These are phyloP conservation scores for Aspergillus biplanus DNA, from an alignment of 495 filamentous ascomycete species.

Conservation along the genomic window DNA sequence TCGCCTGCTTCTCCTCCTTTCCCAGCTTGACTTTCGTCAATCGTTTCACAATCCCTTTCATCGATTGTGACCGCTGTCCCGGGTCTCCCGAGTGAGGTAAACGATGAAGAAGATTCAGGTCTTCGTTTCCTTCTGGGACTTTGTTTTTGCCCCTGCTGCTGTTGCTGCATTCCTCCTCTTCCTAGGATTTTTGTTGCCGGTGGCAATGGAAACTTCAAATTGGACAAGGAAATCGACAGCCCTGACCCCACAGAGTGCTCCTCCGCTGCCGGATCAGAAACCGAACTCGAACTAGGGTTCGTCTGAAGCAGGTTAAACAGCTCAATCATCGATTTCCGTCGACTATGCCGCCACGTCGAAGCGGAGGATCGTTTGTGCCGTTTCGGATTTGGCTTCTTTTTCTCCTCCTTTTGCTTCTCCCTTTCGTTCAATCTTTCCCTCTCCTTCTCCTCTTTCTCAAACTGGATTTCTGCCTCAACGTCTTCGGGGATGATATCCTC, in stretches of 20 bases:
- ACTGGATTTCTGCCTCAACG: neutral
- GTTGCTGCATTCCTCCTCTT: no score
- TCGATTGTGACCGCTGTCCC: neutral
- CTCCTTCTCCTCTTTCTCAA: neutral
- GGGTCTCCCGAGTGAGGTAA: neutral
- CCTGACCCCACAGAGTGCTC: neutral
- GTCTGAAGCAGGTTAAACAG: constrained; percentile 25
- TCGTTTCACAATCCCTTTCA: neutral
- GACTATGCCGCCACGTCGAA: constrained; percentile 21
- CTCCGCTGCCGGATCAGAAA: neutral
- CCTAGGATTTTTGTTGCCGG: neutral
- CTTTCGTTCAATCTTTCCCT: neutral
- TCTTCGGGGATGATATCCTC: constrained; percentile 28
- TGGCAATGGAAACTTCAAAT: constrained; percentile 11
- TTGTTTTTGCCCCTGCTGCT: no score
- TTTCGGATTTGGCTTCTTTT: neutral
- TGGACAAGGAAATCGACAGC: neutral
- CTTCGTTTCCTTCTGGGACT: neutral
- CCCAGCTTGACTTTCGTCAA: neutral
- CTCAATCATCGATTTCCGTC: constrained; percentile 32
- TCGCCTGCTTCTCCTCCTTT: neutral
- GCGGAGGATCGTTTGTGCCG: constrained; percentile 14
- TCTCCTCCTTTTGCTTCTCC: neutral
- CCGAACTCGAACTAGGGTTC: constrained; percentile 3
- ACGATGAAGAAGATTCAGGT: neutral